A percentile compares a stretch with the other conserved stretches of the same genome.
Evolutionary conservation across 2,329 filamentous ascomycete genomes (phyloP).

Genomic region (Stachybotrys chartarum): DNA sequence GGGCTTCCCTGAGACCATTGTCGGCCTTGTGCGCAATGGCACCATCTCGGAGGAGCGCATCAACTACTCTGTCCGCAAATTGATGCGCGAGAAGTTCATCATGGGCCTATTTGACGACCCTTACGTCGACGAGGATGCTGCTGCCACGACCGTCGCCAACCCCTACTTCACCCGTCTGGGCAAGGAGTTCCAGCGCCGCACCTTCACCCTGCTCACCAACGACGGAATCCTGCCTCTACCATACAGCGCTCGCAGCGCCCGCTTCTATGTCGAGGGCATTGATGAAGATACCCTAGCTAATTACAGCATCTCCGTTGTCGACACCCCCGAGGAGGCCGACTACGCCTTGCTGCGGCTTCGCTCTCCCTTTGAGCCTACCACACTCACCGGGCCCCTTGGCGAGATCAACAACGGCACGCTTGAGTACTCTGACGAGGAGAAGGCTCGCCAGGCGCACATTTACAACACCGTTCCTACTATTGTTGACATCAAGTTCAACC

Average conservation of each 20-base stretch:
- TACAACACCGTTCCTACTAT: conserved; percentile 30
- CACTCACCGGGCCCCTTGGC: conserved; percentile 25
- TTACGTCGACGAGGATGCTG: conserved; percentile 36
- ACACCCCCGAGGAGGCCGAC: conserved; percentile 29
- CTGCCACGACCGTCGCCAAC: conserved; percentile 34
- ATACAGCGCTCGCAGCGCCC: conserved; percentile 2
- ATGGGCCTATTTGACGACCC: conserved; percentile 44
- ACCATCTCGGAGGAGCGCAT: conserved; percentile 34
- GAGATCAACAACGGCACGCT: conserved; percentile 32
- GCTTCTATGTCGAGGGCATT: conserved; percentile 15
- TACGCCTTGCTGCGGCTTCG: conserved; percentile 30
- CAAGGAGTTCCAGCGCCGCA: conserved; percentile 12
- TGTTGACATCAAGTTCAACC: conserved; percentile 25
- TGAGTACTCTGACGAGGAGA: conserved; percentile 26
- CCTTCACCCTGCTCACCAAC: conserved; percentile 16
- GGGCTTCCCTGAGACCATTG: conserved; percentile 35
- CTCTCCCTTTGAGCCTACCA: conserved; percentile 25
- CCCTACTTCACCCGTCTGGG: conserved; percentile 26
- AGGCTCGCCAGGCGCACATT: conserved; percentile 20
- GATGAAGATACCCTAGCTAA: conserved; percentile 7
- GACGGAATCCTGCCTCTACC: conserved; percentile 13
- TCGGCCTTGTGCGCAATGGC: conserved; percentile 35
- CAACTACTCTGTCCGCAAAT: conserved; percentile 33
- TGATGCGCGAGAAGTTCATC: conserved; percentile 41
- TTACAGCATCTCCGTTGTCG: conserved; percentile 22